Evolutionary conservation across 768 basidiomycete genomes (phyloP).

Genomic region (Mycena maculata): DNA sequence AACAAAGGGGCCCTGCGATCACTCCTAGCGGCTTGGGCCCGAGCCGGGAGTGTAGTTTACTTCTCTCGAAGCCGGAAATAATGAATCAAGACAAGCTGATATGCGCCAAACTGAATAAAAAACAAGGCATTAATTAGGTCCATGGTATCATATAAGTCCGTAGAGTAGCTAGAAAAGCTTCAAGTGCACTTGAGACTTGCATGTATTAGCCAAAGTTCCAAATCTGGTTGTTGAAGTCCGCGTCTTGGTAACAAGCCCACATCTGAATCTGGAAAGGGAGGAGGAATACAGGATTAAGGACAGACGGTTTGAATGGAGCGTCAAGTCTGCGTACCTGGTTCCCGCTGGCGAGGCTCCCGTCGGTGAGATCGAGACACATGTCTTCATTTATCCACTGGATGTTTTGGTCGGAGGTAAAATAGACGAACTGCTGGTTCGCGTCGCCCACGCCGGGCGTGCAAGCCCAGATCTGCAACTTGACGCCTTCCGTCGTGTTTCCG

Average conservation of each 20-base stretch:
- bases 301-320: background rate
- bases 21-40: too few relatives aligned
- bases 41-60: too few relatives aligned
- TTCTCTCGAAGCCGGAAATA: too few relatives aligned
- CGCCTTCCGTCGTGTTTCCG: slow-evolving; percentile 17
- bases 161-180: background rate
- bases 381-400: too few relatives aligned
- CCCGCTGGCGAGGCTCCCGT: background rate
- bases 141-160: background rate
- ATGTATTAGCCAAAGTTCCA: background rate
- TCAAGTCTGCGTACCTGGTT: background rate
- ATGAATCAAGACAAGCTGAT: background rate
- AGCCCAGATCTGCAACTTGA: background rate
- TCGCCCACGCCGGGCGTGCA: background rate
- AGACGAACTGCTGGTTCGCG: background rate
- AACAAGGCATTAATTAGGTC: background rate
- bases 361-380: background rate
- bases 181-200: background rate
- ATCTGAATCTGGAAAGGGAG: background rate
- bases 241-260: background rate
- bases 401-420: background rate
- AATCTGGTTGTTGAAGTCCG: background rate
- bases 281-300: background rate
- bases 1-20: too few relatives aligned
- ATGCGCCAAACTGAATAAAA: background rate